These are phyloP conservation scores for Calonectria montana DNA, from an alignment of 2,329 filamentous ascomycete species.

Conservation along the genomic window DNA sequence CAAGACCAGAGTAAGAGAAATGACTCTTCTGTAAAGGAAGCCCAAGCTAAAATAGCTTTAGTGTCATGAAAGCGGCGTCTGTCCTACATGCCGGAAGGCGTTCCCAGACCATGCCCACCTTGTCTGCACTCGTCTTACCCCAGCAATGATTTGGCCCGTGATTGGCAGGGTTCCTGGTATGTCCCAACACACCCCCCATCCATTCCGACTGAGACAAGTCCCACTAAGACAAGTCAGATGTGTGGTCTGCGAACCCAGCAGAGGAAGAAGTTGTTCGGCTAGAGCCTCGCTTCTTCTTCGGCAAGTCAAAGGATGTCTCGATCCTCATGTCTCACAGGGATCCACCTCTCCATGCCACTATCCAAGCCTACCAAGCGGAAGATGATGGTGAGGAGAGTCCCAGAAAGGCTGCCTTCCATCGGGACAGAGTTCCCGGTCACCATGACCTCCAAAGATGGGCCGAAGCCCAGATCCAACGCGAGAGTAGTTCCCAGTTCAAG, in stretches of 20 bases:
- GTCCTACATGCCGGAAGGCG: slow-evolving; percentile 54
- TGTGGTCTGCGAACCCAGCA: slow-evolving; percentile 50
- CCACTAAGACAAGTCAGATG: slow-evolving; percentile 46
- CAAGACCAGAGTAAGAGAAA: slow-evolving; percentile 59
- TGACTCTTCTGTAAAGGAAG: slow-evolving; percentile 28
- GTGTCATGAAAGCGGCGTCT: slow-evolving; percentile 56
- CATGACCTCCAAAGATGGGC: slow-evolving; percentile 51
- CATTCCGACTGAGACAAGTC: slow-evolving; percentile 33
- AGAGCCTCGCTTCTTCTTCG: slow-evolving; percentile 51
- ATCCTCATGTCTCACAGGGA: slow-evolving; percentile 49
- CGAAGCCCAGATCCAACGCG: slow-evolving; percentile 50
- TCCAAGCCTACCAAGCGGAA: slow-evolving; percentile 51
- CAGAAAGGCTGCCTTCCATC: slow-evolving; percentile 51
- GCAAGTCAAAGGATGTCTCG: slow-evolving; percentile 50
- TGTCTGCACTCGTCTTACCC: slow-evolving; percentile 53
- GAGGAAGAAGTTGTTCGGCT: slow-evolving; percentile 49
- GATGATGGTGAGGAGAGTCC: slow-evolving; percentile 46
- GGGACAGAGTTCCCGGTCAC: slow-evolving; percentile 51
- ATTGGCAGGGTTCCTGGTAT: slow-evolving; percentile 53
- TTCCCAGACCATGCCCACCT: slow-evolving; percentile 55
- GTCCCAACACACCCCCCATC: slow-evolving; percentile 33
- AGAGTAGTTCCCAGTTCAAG: slow-evolving; percentile 47
- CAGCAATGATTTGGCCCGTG: slow-evolving; percentile 51
- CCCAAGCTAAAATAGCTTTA: slow-evolving; percentile 45
- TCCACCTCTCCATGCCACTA: slow-evolving; percentile 51